Evolutionary conservation across 352 stramenopile genomes (phyloP), one percentile per base, ranked within the genome.

Genomic region (Pythium dissimile): DNA sequence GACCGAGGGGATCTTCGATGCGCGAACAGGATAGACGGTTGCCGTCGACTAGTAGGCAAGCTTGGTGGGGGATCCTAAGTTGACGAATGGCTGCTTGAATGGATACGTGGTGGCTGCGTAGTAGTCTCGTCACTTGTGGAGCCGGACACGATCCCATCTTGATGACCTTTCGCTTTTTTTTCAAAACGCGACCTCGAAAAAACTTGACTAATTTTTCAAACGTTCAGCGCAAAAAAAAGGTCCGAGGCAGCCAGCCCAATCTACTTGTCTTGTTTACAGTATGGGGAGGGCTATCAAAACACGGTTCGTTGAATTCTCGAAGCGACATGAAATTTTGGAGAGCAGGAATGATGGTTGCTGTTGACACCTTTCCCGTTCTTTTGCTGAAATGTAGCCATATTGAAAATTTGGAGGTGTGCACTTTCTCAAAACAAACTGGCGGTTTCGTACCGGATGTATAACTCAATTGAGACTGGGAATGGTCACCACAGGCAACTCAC

Each of bases 91-190:
- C 24, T 39, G 8, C 10, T 15, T 23, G n/a, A 27, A 13, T 35
- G 26, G 21, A 10, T 47, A 18, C 18, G 9, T 28, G 34, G 34
- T 53, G 53, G 53, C 31, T 60, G 30, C 30, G 26, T 20, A 16
- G 31, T 51, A 41, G 39, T 41, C 35, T 48, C 51, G 41, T 45
- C 47, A n/a, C 47, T n/a, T n/a, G n/a, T n/a, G n/a, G n/a, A n/a
- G n/a, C n/a, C n/a, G n/a, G n/a, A n/a, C n/a, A n/a, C n/a, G n/a
- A n/a, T n/a, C n/a, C n/a, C n/a, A n/a, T n/a, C n/a, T n/a, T n/a
- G n/a, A n/a, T n/a, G n/a, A n/a, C 31, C 31, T 15, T 41, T 41
- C 34, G 34, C 7, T 15, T n/a, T n/a, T n/a, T n/a, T n/a, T n/a
- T n/a, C n/a, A n/a, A n/a, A n/a, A n/a, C n/a, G n/a, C n/a, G n/a